Conservation (phyloP, 2,329 filamentous ascomycete genomes). For the Podosphaera fusca region DNA sequence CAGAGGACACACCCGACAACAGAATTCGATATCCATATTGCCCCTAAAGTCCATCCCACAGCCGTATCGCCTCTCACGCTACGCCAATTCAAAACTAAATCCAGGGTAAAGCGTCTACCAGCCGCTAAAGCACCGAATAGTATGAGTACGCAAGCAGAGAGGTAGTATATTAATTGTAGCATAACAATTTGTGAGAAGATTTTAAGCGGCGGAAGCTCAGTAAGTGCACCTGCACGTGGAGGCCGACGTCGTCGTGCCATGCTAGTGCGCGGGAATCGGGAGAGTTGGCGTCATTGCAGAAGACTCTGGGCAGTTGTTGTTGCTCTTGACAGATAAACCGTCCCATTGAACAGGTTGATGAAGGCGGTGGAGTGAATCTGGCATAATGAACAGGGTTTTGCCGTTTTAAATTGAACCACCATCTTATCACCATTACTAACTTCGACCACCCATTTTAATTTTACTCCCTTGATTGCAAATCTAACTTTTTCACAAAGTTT, state of each 20-base stretch:
- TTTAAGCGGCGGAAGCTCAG: conserved; percentile 41
- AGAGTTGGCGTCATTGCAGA: background rate
- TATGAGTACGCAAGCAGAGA: conserved; percentile 34
- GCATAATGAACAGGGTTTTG: background rate
- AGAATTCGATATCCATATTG: conserved; percentile 44
- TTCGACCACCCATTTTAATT: too few relatives aligned
- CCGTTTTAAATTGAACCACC: too few relatives aligned
- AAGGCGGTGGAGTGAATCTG: background rate
- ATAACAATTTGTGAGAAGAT: conserved; percentile 43
- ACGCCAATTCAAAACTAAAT: conserved; percentile 39
- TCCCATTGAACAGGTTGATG: too few relatives aligned
- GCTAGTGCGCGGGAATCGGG: background rate
- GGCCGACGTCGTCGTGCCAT: conserved; percentile 30
- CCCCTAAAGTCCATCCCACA: conserved; percentile 42
- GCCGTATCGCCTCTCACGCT: conserved; percentile 43
- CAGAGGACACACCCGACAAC: conserved; percentile 30
- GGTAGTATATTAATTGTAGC: conserved; percentile 42
- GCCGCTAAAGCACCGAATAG: conserved; percentile 45
- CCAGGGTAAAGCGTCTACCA: conserved; percentile 32
- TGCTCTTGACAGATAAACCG: too few relatives aligned
- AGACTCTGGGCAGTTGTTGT: too few relatives aligned
- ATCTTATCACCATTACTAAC: too few relatives aligned
- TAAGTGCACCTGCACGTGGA: conserved; percentile 39
- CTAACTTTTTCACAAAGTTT: background rate
- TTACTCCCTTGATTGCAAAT: background rate